Conservation (phyloP, 2,329 filamentous ascomycete genomes). For the Fusarium denticulatum region DNA sequence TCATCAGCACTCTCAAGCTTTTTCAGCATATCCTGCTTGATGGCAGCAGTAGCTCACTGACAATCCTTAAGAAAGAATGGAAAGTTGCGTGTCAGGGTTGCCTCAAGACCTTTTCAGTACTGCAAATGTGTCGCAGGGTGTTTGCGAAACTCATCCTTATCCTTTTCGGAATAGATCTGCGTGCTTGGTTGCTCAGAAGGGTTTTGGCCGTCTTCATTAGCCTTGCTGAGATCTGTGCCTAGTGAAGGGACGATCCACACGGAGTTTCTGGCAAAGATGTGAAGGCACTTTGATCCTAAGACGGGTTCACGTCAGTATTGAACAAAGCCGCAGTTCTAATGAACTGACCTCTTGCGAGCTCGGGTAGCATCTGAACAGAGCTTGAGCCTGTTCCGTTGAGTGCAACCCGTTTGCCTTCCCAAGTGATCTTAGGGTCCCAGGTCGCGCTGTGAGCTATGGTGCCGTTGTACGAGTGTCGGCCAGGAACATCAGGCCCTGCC, state of each 20-base stretch:
- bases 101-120: neutral
- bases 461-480: neutral
- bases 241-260: neutral
- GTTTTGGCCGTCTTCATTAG: neutral
- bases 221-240: neutral
- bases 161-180: neutral
- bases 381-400: neutral
- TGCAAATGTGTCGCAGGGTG: neutral
- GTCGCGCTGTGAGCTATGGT: neutral
- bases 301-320: rapidly evolving
- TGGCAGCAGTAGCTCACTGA: neutral
- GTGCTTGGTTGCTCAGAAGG: neutral
- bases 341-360: neutral
- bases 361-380: neutral
- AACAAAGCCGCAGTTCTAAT: too few species aligned
- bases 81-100: neutral
- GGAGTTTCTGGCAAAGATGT: neutral
- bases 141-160: neutral
- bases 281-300: neutral
- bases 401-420: neutral
- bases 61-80: neutral
- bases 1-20: neutral
- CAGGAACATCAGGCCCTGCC: neutral
- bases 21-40: neutral
- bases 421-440: neutral